Base-by-base conservation (phyloP, 352 stramenopile species). In the Globisporangium yorkense region DNA sequence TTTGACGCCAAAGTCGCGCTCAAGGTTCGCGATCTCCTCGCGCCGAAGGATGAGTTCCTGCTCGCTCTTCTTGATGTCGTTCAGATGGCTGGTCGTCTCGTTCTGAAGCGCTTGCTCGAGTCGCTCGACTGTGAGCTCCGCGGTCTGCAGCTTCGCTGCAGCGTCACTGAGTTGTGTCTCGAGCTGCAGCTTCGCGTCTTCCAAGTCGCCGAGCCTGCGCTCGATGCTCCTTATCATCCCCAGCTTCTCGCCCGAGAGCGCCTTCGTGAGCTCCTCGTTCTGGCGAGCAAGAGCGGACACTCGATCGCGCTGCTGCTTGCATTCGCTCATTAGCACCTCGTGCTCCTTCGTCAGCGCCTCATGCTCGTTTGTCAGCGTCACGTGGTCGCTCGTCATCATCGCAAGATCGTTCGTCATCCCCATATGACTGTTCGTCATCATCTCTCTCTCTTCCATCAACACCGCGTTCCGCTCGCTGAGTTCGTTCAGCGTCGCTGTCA, bases 241-340 rank as follows among this genome's bases (percentile, higher is more conserved):
- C 41, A 44, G 44, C 52, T 64, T 58, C 58, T 64, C 58, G 7
- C 50, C 43, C 20, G 50, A 53, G 21, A 63, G 50, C 3, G 41
- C n/a, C 15, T 18, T 29, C 5, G 50, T 43, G 44, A 64, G 58
- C 24, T 59, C 43, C 5, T 59, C 57, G 13, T 56, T 63, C 41
- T 57, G 50, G 15, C 35, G 49, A 16, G 5, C 20, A 3, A 52
- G 33, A 6, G 9, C 20, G 10, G 40, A 12, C 2, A 16, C 48
- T 15, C 48, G 48, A 12, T 20, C 21, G 7, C 33, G 31, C 46
- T 43, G 40, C 7, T 57, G 31, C 2, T 46, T 21, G 3, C 39
- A 40, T 0, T 44, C 40, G 40, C 12, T 24, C 3, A 43, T 31
- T 2, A 62, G 18, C 5, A 39, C 48, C 3, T 62, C 49, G 18